A percentile compares a stretch with the other conserved stretches of the same genome.
Evolutionary conservation across 1,284 basidiomycete genomes (phyloP).

Genomic region (Cutaneotrichosporon spelunceum): DNA sequence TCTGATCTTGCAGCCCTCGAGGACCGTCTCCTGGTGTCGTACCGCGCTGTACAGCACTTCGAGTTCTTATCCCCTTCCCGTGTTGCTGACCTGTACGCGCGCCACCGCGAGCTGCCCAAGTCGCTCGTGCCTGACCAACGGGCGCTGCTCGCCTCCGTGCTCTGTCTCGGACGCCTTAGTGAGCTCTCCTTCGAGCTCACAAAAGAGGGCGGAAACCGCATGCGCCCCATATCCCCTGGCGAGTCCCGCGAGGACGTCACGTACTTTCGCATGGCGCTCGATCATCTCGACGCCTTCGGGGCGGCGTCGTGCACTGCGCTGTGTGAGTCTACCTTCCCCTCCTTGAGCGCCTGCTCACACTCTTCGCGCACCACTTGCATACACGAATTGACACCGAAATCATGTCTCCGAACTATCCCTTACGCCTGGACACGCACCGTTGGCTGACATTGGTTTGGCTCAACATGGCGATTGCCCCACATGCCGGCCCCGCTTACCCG

Average conservation of each 20-base stretch:
- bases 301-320: slow-evolving; percentile 27
- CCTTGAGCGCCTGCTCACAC: neutral
- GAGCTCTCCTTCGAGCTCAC: slow-evolving; percentile 18
- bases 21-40: slow-evolving; percentile 19
- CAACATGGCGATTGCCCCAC: neutral
- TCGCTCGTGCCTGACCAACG: slow-evolving; percentile 29
- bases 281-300: slow-evolving; percentile 27
- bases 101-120: slow-evolving; percentile 26
- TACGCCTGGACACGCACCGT: neutral
- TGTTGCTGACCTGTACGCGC: slow-evolving; percentile 23
- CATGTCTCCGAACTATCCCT: neutral
- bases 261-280: slow-evolving; percentile 30
- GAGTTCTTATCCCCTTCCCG: slow-evolving; percentile 17
- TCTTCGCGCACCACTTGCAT: neutral
- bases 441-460: neutral
- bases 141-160: slow-evolving; percentile 27
- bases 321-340: slow-evolving; percentile 23
- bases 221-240: slow-evolving; percentile 7
- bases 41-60: slow-evolving; percentile 22
- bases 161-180: slow-evolving; percentile 24
- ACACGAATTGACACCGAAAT: neutral
- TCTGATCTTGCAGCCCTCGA: slow-evolving; percentile 17
- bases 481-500: neutral
- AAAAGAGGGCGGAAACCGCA: slow-evolving; percentile 1
- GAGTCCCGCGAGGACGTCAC: slow-evolving; percentile 31